Evolutionary conservation across 2,329 filamentous ascomycete genomes (phyloP), one percentile per base, ranked within the genome.

Genomic region (Mollisia scopiformis): DNA sequence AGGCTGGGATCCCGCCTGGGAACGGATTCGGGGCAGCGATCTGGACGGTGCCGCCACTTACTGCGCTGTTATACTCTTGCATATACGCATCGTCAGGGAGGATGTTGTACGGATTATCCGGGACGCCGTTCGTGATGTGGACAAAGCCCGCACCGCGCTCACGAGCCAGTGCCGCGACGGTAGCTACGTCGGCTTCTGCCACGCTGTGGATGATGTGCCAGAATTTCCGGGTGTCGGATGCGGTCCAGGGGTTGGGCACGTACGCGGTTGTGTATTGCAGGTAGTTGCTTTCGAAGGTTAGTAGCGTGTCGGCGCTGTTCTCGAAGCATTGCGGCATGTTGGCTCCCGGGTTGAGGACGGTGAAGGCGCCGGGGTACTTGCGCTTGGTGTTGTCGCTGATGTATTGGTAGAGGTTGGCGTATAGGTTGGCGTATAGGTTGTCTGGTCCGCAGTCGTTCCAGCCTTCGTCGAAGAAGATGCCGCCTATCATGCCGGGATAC

Each of bases 381-480:
- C 58, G 58, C 37, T 72, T 71, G 14, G 66, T 71, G 27, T 67
- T 63, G 25, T 63, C 37, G 56, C 66, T 70, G 64, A 72, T 69
- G 28, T 63, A 57, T 1, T 37, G 59, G 61, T 75, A 75, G 10
- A 74, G 46, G 11, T 73, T 64, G 4, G 63, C 64, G 55, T 71
- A 73, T n/a, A n/a, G n/a, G n/a, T n/a, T n/a, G n/a, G n/a, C n/a
- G n/a, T n/a, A n/a, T 11, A 62, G 21, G 61, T 72, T 73, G 41
- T 69, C 64, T 23, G 49, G 47, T 1, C 71, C 71, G 50, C 71
- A 75, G 54, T 71, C 60, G 8, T 55, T 59, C 68, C 67, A 73
- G 16, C 69, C 72, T 41, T 73, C 69, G 55, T 75, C 69, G 53
- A 74, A 75, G 53, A 75, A 74, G 62, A 75, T 74, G 19, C 71